Evolutionary conservation across 352 stramenopile genomes (phyloP), one percentile per base, ranked within the genome.

Genomic region (Globisporangium okanoganense): DNA sequence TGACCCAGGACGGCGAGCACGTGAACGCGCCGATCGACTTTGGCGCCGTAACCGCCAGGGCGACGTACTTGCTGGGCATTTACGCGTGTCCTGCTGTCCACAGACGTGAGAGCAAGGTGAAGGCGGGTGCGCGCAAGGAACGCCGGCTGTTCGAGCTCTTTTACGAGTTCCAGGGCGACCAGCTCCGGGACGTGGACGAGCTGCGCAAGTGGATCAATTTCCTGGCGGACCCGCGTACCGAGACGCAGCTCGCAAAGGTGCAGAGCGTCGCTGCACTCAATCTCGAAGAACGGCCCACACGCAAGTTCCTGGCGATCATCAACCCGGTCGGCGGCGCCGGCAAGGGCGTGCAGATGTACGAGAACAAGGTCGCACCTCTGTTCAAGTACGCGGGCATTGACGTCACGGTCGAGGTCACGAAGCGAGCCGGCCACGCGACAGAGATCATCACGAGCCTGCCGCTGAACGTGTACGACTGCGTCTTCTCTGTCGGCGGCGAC

Each of bases 401-500:
- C 16, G 68, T 67, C 10, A 69, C 74, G 25, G 57, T 82, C 3
- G 63, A 75, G 51, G 53, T 87, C 54, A 91, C 78, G 48, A 70
- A 83, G 43, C 69, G 65, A 51, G 69, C 78, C 1, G 67, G 64
- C 0, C 78, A 93, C 54, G 79, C 61, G 5, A 82, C 75, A 22
- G 75, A 90, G n/a, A 72, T 93, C 12, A 67, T 75, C 9, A 57
- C 63, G 62, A 65, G 67, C 20, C 50, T 93, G 50, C 72, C 78
- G 18, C 52, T 91, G 20, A 65, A 64, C 29, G 61, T 68, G 24
- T 93, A 80, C 60, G 81, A 90, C 69, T 86, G 76, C 53, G 67
- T 93, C 1, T 73, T 93, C 9, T 71, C 78, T 12, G 79, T 93
- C 0, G 80, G 84, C 44, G 84, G 84, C 41, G 84, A 93, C 47